Conservation (phyloP, 371 early-diverging fungal genomes). For the Syncephalis plumigaleata region DNA sequence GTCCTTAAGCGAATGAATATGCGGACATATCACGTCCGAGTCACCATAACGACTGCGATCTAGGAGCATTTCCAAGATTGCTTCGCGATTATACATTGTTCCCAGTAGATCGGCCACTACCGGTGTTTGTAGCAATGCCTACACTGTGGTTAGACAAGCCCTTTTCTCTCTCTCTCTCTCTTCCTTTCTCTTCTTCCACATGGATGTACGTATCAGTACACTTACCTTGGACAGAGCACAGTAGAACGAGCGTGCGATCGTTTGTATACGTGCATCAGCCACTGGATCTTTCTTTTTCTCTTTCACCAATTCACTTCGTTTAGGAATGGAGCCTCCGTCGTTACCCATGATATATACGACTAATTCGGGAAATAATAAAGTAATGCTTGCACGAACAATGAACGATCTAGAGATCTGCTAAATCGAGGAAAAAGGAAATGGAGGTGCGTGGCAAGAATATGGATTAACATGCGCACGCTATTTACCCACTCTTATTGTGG, state of each 20-base stretch:
- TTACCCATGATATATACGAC: constrained; percentile 47
- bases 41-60: constrained; percentile 57
- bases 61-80: constrained; percentile 67
- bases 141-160: background rate
- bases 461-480: too few species aligned
- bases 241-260: constrained; percentile 47
- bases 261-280: constrained; percentile 50
- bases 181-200: too few species aligned
- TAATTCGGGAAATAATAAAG: background rate
- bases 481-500: too few species aligned
- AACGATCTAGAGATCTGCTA: too few species aligned
- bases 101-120: constrained; percentile 71
- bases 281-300: constrained; percentile 58
- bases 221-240: constrained; percentile 79
- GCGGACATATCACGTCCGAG: constrained; percentile 59
- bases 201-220: too few species aligned
- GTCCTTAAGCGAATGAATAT: constrained; percentile 57
- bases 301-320: constrained; percentile 84
- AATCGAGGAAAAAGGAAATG: too few species aligned
- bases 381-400: too few species aligned
- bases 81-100: constrained; percentile 82
- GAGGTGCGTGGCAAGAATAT: too few species aligned
- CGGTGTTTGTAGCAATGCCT: constrained; percentile 53
- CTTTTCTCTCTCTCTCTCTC: background rate
- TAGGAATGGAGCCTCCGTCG: constrained; percentile 94